phyloP scores from a whole-genome alignment of 2,329 filamentous ascomycete species.

The Fusarium brachygibbosum region DNA sequence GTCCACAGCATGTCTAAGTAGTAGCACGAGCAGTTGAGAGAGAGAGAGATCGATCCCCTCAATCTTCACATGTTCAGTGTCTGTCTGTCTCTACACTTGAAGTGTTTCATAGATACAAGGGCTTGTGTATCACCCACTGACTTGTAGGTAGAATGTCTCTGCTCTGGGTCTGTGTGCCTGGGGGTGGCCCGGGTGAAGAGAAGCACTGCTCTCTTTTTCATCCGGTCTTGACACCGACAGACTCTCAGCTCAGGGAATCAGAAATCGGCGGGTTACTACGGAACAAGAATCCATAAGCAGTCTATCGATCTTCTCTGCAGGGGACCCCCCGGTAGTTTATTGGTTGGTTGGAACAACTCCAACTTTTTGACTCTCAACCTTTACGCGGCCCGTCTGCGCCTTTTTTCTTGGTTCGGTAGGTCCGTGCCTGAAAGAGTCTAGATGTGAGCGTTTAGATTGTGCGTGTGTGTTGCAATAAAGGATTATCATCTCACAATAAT shows the following conservation, averaged over 20 bases:
- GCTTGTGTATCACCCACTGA: constrained; percentile 9
- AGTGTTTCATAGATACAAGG: constrained; percentile 17
- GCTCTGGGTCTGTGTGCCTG: constrained; percentile 15
- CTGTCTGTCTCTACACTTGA: neutral
- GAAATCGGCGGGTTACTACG: constrained; percentile 35
- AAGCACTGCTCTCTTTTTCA: neutral
- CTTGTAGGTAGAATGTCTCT: neutral
- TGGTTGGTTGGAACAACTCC: constrained; percentile 13
- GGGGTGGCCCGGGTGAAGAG: constrained; percentile 5
- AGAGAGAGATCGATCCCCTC: too few species aligned
- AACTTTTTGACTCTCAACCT: neutral
- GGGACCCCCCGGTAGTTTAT: constrained; percentile 16
- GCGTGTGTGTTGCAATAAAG: neutral
- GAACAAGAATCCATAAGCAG: constrained; percentile 27
- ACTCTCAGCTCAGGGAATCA: constrained; percentile 1
- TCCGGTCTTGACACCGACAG: constrained; percentile 10
- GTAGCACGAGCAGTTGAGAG: constrained; percentile 20
- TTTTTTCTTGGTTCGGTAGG: constrained; percentile 7
- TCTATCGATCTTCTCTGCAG: constrained; percentile 34
- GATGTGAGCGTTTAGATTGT: neutral
- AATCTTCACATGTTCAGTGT: constrained; percentile 33
- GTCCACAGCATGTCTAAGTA: constrained; percentile 11
- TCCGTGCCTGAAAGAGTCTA: constrained; percentile 4
- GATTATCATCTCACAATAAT: neutral
- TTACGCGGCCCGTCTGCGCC: constrained; percentile 7